Percentiles rank a stretch among this genome's conserved stretches.
phyloP scores from a whole-genome alignment of 257 asterid species.

The Solanum megistacrolobum region DNA sequence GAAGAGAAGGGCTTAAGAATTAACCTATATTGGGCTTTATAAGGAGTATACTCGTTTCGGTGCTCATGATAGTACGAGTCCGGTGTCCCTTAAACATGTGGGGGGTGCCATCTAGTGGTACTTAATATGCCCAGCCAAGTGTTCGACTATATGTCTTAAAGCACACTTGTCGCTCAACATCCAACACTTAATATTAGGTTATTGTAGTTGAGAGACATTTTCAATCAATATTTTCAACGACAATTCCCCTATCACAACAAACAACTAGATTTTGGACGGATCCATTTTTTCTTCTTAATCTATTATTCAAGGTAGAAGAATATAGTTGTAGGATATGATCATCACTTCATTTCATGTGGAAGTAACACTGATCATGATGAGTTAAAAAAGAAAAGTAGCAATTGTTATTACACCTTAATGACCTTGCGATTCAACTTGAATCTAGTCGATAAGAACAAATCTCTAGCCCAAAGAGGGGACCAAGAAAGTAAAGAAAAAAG shows the following conservation, averaged over 20 bases:
- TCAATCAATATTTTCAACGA: too few relatives aligned
- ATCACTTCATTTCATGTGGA: not conserved
- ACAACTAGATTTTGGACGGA: not conserved
- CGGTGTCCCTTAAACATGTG: too few relatives aligned
- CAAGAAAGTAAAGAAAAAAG: slow-evolving; percentile 39
- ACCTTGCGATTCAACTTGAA: slow-evolving; percentile 30
- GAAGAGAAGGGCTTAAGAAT: not conserved
- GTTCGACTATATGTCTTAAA: not conserved
- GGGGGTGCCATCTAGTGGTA: not conserved
- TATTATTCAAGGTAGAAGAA: not conserved
- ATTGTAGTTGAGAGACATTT: not conserved
- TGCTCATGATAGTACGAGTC: not conserved
- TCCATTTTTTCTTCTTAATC: not conserved
- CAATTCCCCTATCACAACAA: not conserved
- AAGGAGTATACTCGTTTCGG: not conserved
- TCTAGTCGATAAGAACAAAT: slow-evolving; percentile 30
- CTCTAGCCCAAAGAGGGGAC: slow-evolving; percentile 66
- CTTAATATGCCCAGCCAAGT: not conserved
- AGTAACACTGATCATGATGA: not conserved
- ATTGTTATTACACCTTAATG: not conserved
- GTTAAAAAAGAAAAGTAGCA: not conserved
- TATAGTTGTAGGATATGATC: not conserved
- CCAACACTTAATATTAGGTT: not conserved
- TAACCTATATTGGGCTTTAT: not conserved
- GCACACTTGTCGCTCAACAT: not conserved